A percentile compares a stretch with the other conserved stretches of the same genome.
These are phyloP conservation scores for Calonectria naviculata DNA, from an alignment of 2,329 filamentous ascomycete genomes.

Conservation along the genomic window DNA sequence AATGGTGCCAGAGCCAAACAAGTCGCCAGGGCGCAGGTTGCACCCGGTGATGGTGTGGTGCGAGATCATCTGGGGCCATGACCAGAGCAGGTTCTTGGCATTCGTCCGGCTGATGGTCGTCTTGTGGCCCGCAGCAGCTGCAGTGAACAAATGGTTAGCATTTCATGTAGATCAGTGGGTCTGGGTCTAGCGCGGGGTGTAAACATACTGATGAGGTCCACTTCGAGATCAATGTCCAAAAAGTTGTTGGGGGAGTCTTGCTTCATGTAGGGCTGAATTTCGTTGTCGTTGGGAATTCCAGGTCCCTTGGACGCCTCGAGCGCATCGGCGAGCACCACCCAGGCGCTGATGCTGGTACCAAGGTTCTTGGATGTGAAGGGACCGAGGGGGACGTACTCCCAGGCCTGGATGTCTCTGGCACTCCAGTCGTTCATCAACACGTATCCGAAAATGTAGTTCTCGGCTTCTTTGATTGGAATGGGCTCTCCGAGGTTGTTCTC, in stretches of 20 bases:
- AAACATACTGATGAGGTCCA: slow-evolving; percentile 52
- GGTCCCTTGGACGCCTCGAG: slow-evolving; percentile 48
- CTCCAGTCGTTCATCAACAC: slow-evolving; percentile 75
- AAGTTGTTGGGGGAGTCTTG: slow-evolving; percentile 59
- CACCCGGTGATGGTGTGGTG: slow-evolving; percentile 85
- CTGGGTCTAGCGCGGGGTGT: accelerated
- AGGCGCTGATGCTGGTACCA: slow-evolving; percentile 69
- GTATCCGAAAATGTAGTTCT: slow-evolving; percentile 77
- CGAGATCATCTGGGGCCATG: slow-evolving; percentile 85
- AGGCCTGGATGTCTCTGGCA: slow-evolving; percentile 69
- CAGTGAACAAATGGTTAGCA: neutral
- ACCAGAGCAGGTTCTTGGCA: slow-evolving; percentile 72
- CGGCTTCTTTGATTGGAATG: slow-evolving; percentile 73
- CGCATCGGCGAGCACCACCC: slow-evolving; percentile 71
- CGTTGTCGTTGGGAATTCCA: slow-evolving; percentile 46
- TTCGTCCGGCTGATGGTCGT: slow-evolving; percentile 48
- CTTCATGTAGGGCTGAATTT: slow-evolving; percentile 59
- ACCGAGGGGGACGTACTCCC: slow-evolving; percentile 71
- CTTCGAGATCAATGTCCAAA: slow-evolving; percentile 51
- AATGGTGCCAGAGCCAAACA: slow-evolving; percentile 84
- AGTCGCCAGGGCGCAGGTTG: slow-evolving; percentile 77
- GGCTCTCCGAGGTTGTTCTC: slow-evolving; percentile 75
- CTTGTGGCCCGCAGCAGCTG: slow-evolving; percentile 46
- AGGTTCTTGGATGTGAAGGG: slow-evolving; percentile 73
- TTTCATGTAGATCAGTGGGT: accelerated